Evolutionary conservation across 768 basidiomycete genomes (phyloP).

Genomic region (Tricholoma flavovirens): DNA sequence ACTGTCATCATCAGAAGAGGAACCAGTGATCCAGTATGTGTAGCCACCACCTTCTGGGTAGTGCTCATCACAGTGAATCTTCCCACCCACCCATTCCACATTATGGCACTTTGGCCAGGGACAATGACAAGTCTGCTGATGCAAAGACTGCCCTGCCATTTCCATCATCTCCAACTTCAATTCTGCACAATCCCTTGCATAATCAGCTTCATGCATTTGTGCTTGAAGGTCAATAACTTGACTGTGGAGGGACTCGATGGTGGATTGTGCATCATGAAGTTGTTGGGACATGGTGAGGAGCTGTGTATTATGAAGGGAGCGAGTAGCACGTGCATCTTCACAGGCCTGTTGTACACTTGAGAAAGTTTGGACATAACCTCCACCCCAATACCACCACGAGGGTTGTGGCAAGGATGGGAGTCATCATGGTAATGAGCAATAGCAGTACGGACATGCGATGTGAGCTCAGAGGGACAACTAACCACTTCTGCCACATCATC

Average conservation of each 20-base stretch:
- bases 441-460: too few species aligned
- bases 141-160: background rate
- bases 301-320: background rate
- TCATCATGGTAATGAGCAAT: too few species aligned
- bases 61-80: too few species aligned
- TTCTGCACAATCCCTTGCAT: background rate
- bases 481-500: too few species aligned
- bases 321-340: background rate
- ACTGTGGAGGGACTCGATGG: background rate
- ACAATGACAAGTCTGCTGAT: background rate
- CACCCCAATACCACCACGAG: background rate
- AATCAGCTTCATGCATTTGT: background rate
- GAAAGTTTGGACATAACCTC: background rate
- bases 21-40: too few species aligned
- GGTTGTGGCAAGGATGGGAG: background rate
- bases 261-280: background rate
- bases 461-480: too few species aligned
- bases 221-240: background rate
- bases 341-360: background rate
- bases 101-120: too few species aligned
- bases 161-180: background rate
- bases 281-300: background rate
- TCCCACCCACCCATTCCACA: too few species aligned
- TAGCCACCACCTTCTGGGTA: too few species aligned
- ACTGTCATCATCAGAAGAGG: too few species aligned